Percentiles rank a stretch among this genome's conserved stretches.
These are phyloP conservation scores for Venturia aucupariae DNA, from an alignment of 2,329 filamentous ascomycete species.

Conservation along the genomic window DNA sequence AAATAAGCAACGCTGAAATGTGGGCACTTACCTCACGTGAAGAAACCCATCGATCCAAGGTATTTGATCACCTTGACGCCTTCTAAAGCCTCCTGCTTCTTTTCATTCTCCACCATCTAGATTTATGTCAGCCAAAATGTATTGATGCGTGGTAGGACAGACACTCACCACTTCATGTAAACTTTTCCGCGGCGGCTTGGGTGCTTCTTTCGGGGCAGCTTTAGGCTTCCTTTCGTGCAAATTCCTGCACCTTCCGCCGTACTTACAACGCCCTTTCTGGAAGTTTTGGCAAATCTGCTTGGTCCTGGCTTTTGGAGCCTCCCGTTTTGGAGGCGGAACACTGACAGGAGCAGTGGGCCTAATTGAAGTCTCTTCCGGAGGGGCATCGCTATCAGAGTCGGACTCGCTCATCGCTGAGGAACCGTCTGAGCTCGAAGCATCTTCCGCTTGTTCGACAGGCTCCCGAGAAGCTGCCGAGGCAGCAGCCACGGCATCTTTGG, in stretches of 20 bases:
- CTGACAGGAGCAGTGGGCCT: not conserved
- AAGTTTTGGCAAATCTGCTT: slow-evolving; percentile 6
- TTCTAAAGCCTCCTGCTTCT: not conserved
- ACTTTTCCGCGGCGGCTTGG: not conserved
- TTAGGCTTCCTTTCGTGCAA: not conserved
- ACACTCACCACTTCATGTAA: not conserved
- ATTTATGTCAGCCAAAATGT: not conserved
- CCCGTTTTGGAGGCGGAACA: not conserved
- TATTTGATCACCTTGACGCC: slow-evolving; percentile 7
- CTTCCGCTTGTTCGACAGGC: not conserved
- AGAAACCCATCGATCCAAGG: slow-evolving; percentile 5
- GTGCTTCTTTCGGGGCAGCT: not conserved
- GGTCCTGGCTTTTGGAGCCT: not conserved
- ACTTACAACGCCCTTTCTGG: slow-evolving; percentile 7
- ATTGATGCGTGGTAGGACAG: not conserved
- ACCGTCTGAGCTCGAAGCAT: not conserved
- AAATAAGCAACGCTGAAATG: not conserved
- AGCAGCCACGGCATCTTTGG: slow-evolving; percentile 9
- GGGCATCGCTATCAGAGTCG: slow-evolving; percentile 11
- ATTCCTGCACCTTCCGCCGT: not conserved
- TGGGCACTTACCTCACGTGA: not conserved
- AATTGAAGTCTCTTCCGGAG: slow-evolving; percentile 9
- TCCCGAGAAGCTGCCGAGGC: not conserved
- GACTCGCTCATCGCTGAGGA: slow-evolving; percentile 11
- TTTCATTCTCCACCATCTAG: slow-evolving; percentile 10